Evolutionary conservation across 2,329 filamentous ascomycete genomes (phyloP), one percentile per base, ranked within the genome.

Genomic region (Neurospora sp.): DNA sequence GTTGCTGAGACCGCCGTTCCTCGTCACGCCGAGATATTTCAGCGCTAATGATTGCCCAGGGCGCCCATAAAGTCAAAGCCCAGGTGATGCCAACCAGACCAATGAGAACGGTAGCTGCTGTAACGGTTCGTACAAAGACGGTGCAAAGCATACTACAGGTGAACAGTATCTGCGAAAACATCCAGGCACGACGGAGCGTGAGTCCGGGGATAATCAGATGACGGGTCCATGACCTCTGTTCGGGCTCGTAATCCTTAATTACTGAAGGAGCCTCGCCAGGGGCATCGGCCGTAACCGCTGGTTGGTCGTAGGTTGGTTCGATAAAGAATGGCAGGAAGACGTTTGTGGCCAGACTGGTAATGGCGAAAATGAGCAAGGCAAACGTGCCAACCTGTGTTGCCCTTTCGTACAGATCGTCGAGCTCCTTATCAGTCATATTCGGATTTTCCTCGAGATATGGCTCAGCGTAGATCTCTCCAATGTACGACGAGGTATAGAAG

Each of bases 401-500:
- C 70, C 89, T 84, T 78, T 96, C 93, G 84, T 95, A 97, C 1
- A 94, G 85, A 67, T 84, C 81, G 76, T 97, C 90, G 71, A 97
- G 88, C 75, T 97, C 89, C 17, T 86, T 84, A 0, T 90, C 86
- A 0, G 89, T 87, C 84, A 97, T 90, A 78, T 95, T 82, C 0
- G 93, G 93, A 74, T 97, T 91, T 68, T 87, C 83, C 73, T 89
- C 85, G 68, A 97, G 89, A 74, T 87, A 91, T 0, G 93, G 93
- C 77, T 97, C 91, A 19, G 93, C 91, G 75, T 97, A 97, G 70
- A 98, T 92, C 77, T 97, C 93, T 72, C 92, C 94, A 74, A 97
- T 91, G 79, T 96, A 98, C 19, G 93, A 96, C 1, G 93, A 97
- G 5, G 93, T 93, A 82, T 98, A 98, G 81, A 97, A 97, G 2